Percentiles rank a stretch among this genome's conserved stretches.
phyloP scores from a whole-genome alignment of 208 protist species.

The Crithidia sp. region DNA sequence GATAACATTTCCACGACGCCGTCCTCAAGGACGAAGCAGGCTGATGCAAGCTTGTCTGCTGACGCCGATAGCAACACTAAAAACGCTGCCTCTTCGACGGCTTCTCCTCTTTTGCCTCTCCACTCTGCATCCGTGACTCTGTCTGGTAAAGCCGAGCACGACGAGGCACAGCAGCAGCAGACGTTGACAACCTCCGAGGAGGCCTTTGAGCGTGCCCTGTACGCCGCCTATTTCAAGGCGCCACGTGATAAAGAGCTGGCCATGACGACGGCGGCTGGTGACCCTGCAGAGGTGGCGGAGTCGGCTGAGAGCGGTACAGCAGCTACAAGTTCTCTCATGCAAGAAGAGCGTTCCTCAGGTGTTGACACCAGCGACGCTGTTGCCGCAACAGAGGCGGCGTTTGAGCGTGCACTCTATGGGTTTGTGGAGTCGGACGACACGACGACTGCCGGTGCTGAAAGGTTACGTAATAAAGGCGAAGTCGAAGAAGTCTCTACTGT shows the following conservation, averaged over 20 bases:
- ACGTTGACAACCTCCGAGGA: conserved; percentile 1
- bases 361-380: not conserved
- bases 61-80: too few relatives aligned
- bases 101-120: not conserved
- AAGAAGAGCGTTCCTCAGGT: not conserved
- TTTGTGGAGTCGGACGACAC: not conserved
- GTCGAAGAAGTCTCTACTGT: too few relatives aligned
- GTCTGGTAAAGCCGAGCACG: too few relatives aligned
- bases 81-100: too few relatives aligned
- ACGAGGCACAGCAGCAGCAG: not conserved
- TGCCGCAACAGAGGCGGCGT: conserved; percentile 15
- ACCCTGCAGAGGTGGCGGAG: not conserved
- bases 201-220: conserved; percentile 17
- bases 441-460: not conserved
- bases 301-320: not conserved
- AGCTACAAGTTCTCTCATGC: too few relatives aligned
- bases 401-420: conserved; percentile 21
- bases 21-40: too few relatives aligned
- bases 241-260: not conserved
- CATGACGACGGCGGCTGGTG: not conserved
- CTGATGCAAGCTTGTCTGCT: too few relatives aligned
- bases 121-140: not conserved
- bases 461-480: not conserved
- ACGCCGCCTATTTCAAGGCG: conserved; percentile 1
- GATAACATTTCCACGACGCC: not conserved